Evolutionary conservation across 225 moss, liverwort and hornwort species (phyloP).

Genomic region (Bryum argenteum): DNA sequence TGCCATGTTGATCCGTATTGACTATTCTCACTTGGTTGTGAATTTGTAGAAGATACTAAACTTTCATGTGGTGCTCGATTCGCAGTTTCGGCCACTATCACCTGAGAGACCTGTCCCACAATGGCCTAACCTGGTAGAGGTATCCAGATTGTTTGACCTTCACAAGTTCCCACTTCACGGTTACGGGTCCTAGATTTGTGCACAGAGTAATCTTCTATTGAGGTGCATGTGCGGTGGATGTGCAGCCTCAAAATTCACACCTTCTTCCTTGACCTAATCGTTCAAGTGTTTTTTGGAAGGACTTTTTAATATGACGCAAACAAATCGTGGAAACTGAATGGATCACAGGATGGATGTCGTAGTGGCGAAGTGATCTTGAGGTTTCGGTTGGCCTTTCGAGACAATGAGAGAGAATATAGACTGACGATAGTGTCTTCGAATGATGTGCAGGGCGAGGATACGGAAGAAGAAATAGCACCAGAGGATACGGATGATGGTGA

Average conservation of each 20-base stretch:
- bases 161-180: neutral
- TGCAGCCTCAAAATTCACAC: neutral
- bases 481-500: slow-evolving; percentile 55
- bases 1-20: slow-evolving; percentile 1
- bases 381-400: neutral
- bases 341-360: neutral
- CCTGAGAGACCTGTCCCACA: slow-evolving; percentile 31
- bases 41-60: slow-evolving; percentile 11
- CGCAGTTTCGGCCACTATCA: slow-evolving; percentile 42
- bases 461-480: slow-evolving; percentile 24
- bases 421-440: slow-evolving; percentile 14
- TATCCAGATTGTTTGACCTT: slow-evolving; percentile 14
- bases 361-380: neutral
- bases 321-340: slow-evolving; percentile 7
- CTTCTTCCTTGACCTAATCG: slow-evolving; percentile 2
- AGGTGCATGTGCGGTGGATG: slow-evolving; percentile 7
- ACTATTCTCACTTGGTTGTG: neutral
- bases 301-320: neutral
- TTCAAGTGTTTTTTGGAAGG: neutral
- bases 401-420: neutral
- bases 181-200: neutral
- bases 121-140: slow-evolving; percentile 36
- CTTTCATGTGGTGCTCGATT: slow-evolving; percentile 13
- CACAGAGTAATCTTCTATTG: neutral
- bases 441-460: slow-evolving; percentile 33